Percentiles rank a stretch among this genome's conserved stretches.
These are phyloP conservation scores for Xylaria flabelliformis DNA, from an alignment of 495 filamentous ascomycete species.

Conservation along the genomic window DNA sequence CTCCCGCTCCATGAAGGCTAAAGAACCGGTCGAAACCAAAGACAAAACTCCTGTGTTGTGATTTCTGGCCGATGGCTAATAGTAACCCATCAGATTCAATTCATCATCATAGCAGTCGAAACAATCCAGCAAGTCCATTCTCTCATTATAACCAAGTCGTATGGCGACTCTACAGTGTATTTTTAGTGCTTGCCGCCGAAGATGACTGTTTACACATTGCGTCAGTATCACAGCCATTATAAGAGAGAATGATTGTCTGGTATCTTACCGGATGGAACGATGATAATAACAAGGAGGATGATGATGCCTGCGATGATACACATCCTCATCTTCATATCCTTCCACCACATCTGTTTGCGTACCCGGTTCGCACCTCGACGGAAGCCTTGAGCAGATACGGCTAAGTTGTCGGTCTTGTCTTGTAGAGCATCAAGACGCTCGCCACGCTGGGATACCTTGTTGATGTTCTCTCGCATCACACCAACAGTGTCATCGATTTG, in stretches of 20 bases:
- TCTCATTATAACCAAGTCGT: conserved; percentile 28
- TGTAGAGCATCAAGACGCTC: conserved; percentile 87
- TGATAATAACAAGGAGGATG: conserved; percentile 87
- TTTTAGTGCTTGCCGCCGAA: conserved; percentile 8
- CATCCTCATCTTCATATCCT: conserved; percentile 99
- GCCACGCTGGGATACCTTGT: conserved; percentile 90
- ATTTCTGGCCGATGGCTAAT: conserved; percentile 34
- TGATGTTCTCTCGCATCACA: conserved; percentile 94
- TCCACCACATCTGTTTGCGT: conserved; percentile 85
- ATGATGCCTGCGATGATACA: conserved; percentile 90
- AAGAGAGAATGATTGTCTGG: neutral
- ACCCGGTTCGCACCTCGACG: conserved; percentile 94
- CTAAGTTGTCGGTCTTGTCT: conserved; percentile 95
- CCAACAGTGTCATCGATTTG: conserved; percentile 96
- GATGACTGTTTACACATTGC: conserved; percentile 6
- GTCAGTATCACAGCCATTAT: conserved; percentile 9
- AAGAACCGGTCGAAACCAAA: conserved; percentile 38
- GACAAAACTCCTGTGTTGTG: conserved; percentile 38
- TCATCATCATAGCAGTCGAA: conserved; percentile 31
- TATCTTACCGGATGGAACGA: conserved; percentile 80
- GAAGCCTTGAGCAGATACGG: conserved; percentile 88
- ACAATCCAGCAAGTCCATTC: conserved; percentile 27
- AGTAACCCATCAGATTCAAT: conserved; percentile 42
- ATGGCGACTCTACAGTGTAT: conserved; percentile 11
- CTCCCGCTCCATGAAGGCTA: conserved; percentile 28